A percentile compares a stretch with the other conserved stretches of the same genome.
phyloP scores from a whole-genome alignment of 2,329 filamentous ascomycete species.

The Cryoendolithus antarcticus region DNA sequence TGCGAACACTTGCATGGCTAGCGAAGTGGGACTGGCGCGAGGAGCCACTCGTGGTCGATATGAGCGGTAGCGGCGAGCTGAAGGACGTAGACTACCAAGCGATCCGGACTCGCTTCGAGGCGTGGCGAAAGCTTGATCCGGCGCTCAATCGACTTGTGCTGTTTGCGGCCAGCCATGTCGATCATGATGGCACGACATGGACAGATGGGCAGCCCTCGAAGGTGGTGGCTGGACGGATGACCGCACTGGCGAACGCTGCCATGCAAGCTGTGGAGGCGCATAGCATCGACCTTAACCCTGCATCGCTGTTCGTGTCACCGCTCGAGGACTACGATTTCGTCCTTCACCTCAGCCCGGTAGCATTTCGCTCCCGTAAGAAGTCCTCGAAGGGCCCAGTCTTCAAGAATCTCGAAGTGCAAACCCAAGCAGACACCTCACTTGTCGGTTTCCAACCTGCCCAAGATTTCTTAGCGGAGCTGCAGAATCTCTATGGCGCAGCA shows the following conservation, averaged over 20 bases:
- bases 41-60: conserved; percentile 69
- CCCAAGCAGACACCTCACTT: conserved; percentile 27
- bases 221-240: conserved; percentile 75
- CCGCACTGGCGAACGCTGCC: conserved; percentile 65
- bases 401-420: conserved; percentile 65
- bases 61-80: conserved; percentile 40
- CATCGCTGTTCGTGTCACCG: conserved; percentile 58
- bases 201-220: conserved; percentile 63
- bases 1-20: conserved; percentile 67
- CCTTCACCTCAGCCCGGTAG: conserved; percentile 51
- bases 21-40: conserved; percentile 86
- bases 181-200: conserved; percentile 67
- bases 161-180: conserved; percentile 69
- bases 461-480: conserved; percentile 56
- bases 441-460: conserved; percentile 49
- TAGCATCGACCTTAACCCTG: conserved; percentile 28
- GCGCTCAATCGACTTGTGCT: conserved; percentile 72
- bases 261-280: conserved; percentile 38
- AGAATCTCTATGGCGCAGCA: conserved; percentile 51
- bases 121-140: conserved; percentile 80
- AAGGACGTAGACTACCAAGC: conserved; percentile 46
- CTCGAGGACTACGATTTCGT: conserved; percentile 74
- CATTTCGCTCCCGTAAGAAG: conserved; percentile 24
- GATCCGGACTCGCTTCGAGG: conserved; percentile 60
- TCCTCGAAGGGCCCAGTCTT: conserved; percentile 44